A percentile compares a stretch with the other conserved stretches of the same genome.
Evolutionary conservation across 2,329 filamentous ascomycete genomes (phyloP).

Genomic region (Alternaria panax): DNA sequence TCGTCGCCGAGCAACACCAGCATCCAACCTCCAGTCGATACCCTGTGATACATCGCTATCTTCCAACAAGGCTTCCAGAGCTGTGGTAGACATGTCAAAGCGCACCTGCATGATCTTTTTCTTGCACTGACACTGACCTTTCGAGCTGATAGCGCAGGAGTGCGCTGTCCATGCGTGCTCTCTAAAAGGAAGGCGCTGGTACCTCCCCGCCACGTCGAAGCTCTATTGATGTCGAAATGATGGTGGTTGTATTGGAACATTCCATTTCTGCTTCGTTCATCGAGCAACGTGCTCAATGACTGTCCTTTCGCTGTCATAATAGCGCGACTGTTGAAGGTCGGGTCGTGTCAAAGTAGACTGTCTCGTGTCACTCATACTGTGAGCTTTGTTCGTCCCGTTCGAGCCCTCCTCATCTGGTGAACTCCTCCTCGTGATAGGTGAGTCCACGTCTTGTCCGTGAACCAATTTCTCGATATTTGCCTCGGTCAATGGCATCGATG

Average conservation of each 20-base stretch:
- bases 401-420: conserved; percentile 25
- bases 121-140: conserved; percentile 6
- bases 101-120: conserved; percentile 3
- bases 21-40: conserved; percentile 15
- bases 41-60: conserved; percentile 17
- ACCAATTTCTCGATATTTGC: conserved; percentile 48
- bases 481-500: conserved; percentile 45
- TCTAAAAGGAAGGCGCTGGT: conserved; percentile 12
- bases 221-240: conserved; percentile 8
- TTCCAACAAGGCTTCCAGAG: conserved; percentile 4
- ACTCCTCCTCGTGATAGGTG: conserved; percentile 15
- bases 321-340: conserved; percentile 22
- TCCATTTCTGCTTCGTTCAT: conserved; percentile 7
- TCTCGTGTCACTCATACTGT: conserved; percentile 27
- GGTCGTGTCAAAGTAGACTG: conserved; percentile 26
- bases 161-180: conserved; percentile 10
- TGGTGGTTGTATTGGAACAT: conserved; percentile 2
- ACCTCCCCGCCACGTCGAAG: conserved; percentile 1
- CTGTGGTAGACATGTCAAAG: conserved; percentile 1
- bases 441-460: conserved; percentile 38
- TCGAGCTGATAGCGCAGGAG: conserved; percentile 1
- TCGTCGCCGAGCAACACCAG: conserved; percentile 34
- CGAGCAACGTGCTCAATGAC: conserved; percentile 21
- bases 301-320: conserved; percentile 39
- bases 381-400: conserved; percentile 25